phyloP scores from a whole-genome alignment of 2,329 filamentous ascomycete species.

The Fusarium pseudoanthophilum region DNA sequence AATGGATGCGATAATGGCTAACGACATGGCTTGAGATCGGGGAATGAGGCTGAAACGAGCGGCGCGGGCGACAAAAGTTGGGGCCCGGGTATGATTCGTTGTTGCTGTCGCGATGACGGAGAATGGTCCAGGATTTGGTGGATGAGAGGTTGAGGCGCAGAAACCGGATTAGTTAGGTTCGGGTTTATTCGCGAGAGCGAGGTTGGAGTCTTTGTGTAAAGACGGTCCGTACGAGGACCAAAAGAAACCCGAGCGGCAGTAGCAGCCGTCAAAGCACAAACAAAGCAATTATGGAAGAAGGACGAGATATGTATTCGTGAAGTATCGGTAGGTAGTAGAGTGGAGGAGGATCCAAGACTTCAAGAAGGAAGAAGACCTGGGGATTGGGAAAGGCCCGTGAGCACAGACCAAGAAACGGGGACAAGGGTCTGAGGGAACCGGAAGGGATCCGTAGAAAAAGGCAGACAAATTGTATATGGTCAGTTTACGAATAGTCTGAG shows the following conservation, averaged over 20 bases:
- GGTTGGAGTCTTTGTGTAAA: background rate
- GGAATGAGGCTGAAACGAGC: slow-evolving; percentile 27
- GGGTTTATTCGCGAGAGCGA: background rate
- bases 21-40: slow-evolving; percentile 38
- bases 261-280: background rate
- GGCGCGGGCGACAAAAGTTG: slow-evolving; percentile 28
- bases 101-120: slow-evolving; percentile 9
- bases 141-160: background rate
- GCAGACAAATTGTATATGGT: background rate
- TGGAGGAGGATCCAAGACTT: slow-evolving; percentile 29
- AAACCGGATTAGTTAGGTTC: background rate
- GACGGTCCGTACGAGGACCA: background rate
- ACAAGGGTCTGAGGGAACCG: slow-evolving; percentile 19
- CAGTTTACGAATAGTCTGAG: slow-evolving; percentile 3
- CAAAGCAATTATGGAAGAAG: slow-evolving; percentile 24
- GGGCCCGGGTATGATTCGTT: slow-evolving; percentile 3
- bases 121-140: background rate
- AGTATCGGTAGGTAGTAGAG: slow-evolving; percentile 7
- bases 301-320: background rate
- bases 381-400: slow-evolving; percentile 37
- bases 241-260: background rate
- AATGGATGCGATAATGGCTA: slow-evolving; percentile 20
- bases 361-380: slow-evolving; percentile 28
- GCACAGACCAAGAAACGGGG: slow-evolving; percentile 26
- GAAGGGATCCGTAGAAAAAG: background rate